Conservation (phyloP, 2,329 filamentous ascomycete species). For the Phoma herbarum region DNA sequence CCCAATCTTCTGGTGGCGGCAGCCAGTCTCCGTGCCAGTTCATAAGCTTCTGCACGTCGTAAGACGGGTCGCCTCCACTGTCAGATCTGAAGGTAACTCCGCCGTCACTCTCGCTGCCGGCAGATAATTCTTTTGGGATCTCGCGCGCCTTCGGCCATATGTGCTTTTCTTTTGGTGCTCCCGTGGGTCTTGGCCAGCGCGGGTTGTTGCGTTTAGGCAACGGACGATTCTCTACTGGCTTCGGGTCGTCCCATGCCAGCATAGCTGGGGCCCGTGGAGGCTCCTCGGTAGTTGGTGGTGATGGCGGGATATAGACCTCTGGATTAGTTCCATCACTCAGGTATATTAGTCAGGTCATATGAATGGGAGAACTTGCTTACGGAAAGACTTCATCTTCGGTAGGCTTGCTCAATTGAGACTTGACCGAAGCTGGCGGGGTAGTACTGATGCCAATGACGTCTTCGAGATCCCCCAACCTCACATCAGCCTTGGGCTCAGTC, state of each 20-base stretch:
- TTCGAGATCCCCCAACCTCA: constrained; percentile 7
- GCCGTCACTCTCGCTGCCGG: constrained; percentile 33
- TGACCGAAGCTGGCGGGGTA: constrained; percentile 15
- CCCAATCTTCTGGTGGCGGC: constrained; percentile 60
- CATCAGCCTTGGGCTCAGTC: constrained; percentile 7
- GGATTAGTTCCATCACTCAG: not conserved
- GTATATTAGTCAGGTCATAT: not conserved
- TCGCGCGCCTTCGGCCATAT: constrained; percentile 43
- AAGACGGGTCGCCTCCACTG: constrained; percentile 44
- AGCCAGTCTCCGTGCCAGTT: constrained; percentile 59
- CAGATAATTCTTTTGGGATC: constrained; percentile 31
- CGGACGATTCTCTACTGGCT: constrained; percentile 3
- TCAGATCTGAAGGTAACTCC: constrained; percentile 36
- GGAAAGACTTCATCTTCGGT: not conserved
- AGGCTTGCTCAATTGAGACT: constrained; percentile 15
- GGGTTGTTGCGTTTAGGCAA: constrained; percentile 24
- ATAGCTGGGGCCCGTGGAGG: not conserved
- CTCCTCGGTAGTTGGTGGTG: constrained; percentile 17
- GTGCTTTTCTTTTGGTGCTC: constrained; percentile 20
- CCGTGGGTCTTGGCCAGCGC: constrained; percentile 22
- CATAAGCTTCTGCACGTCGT: constrained; percentile 49
- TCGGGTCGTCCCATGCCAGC: constrained; percentile 25
- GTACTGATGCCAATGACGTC: not conserved
- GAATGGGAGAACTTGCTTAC: not conserved
- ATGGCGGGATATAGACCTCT: not conserved